These are phyloP conservation scores for Sicyos baderoa DNA, from an alignment of 306 rosid species.

Conservation along the genomic window DNA sequence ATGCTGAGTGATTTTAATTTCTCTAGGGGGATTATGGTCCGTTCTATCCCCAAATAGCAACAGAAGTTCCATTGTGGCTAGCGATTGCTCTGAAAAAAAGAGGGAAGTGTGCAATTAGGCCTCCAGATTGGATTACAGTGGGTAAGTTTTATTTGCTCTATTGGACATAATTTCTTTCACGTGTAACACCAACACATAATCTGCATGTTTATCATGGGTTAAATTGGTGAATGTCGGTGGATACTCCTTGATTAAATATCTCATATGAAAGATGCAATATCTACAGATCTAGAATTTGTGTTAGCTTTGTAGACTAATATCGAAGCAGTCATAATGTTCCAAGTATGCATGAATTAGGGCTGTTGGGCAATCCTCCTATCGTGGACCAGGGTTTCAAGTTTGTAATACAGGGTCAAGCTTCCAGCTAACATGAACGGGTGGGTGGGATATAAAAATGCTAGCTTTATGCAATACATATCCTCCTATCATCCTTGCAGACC, in stretches of 20 bases:
- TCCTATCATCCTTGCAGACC: neutral
- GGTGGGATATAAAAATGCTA: neutral
- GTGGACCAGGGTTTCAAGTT: neutral
- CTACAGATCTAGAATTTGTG: neutral
- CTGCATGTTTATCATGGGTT: neutral
- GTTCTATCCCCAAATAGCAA: constrained; percentile 60
- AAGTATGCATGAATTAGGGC: neutral
- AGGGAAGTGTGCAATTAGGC: constrained; percentile 64
- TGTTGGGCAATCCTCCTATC: constrained; percentile 11
- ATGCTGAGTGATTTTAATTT: neutral
- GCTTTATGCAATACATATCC: neutral
- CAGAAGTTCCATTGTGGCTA: constrained; percentile 80
- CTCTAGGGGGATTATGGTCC: constrained; percentile 89
- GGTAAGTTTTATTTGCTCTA: constrained; percentile 41
- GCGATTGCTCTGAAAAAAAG: constrained; percentile 83
- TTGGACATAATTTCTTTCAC: neutral
- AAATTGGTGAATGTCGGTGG: neutral
- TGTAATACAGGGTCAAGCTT: neutral
- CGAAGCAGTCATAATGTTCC: neutral
- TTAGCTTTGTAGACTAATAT: constrained; percentile 1
- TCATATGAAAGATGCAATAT: neutral
- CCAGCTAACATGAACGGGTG: neutral
- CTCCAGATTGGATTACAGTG: constrained; percentile 74
- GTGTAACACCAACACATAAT: neutral
- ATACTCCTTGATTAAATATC: neutral